Percentiles rank a stretch among this genome's conserved stretches.
phyloP scores from a whole-genome alignment of 2,329 filamentous ascomycete genomes.

The Escovopsis sp. region DNA sequence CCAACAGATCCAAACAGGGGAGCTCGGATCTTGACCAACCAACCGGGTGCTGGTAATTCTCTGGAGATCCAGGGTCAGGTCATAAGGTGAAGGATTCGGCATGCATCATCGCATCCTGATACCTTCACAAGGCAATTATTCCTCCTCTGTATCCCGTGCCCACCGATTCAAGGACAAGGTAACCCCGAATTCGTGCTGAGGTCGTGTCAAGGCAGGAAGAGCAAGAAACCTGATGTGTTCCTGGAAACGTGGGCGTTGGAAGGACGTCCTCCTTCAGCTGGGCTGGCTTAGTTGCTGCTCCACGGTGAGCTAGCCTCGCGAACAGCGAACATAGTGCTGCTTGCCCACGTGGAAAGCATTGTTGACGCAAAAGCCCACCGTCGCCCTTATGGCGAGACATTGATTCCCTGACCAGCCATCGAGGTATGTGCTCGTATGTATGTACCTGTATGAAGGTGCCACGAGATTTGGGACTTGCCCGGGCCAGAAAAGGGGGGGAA shows the following conservation, averaged over 20 bases:
- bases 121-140: background rate
- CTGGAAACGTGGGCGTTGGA: background rate
- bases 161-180: too few species aligned
- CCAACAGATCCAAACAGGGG: background rate
- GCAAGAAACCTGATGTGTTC: background rate
- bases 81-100: background rate
- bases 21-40: background rate
- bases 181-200: too few species aligned
- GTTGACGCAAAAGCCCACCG: background rate
- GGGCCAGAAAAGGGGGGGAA: background rate
- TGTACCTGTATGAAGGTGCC: too few species aligned
- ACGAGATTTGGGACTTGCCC: background rate
- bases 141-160: too few species aligned
- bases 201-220: too few species aligned
- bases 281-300: background rate
- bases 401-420: background rate
- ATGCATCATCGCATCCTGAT: background rate
- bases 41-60: background rate
- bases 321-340: background rate
- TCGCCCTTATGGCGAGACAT: background rate
- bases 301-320: background rate
- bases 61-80: background rate
- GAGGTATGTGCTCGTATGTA: background rate
- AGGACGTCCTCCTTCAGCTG: background rate
- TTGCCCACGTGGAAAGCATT: conserved; percentile 3